Base-by-base conservation (phyloP, 2,329 filamentous ascomycete species). In the Diaporthe sp. region DNA sequence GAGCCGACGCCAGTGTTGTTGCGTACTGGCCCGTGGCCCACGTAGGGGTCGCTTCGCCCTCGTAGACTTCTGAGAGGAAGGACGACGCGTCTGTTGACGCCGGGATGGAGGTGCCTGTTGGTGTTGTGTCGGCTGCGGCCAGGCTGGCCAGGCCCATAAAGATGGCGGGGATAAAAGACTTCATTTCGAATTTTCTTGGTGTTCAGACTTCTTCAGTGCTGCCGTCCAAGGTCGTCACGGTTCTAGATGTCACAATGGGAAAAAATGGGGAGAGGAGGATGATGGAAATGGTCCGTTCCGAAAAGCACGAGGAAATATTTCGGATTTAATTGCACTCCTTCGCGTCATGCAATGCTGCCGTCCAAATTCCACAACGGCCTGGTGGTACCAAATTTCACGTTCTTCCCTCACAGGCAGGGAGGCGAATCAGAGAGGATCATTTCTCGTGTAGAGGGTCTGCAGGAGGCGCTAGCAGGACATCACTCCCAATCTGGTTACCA, bases 21-120 rank as follows among this genome's bases (percentile, higher is more conserved):
- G 69, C 75, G 73, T 74, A 77, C 9, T 68, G n/a, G 8, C 77
- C 77, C 6, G 77, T 78, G 8, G 75, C 76, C 77, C 77, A 78
- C 10, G 77, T 77, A 3, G 77, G 77, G 10, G 73, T 72, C 5
- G 73, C 27, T n/a, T 74, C 56, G 19, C 73, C 69, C 15, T 71
- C 39, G 8, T n/a, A 72, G 2, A 69, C 35, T 2, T 55, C 27
- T 1, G 59, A 68, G 10, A 74, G 70, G 30, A 44, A 74, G 4
- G 61, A 69, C 17, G 61, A 55, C 27, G 73, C 73, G 35, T 72
- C 59, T 44, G 73, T 74, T 12, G 73, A 74, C 7, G 56, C 32
- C 4, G 73, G 73, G 47, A 74, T 69, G 35, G 70, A 72, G 8
- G 69, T 71, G 35, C 61, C 44, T 15, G 61, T 55, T 27, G 69